Base-by-base conservation (phyloP, 306 rosid species). In the Fagus crenata region DNA sequence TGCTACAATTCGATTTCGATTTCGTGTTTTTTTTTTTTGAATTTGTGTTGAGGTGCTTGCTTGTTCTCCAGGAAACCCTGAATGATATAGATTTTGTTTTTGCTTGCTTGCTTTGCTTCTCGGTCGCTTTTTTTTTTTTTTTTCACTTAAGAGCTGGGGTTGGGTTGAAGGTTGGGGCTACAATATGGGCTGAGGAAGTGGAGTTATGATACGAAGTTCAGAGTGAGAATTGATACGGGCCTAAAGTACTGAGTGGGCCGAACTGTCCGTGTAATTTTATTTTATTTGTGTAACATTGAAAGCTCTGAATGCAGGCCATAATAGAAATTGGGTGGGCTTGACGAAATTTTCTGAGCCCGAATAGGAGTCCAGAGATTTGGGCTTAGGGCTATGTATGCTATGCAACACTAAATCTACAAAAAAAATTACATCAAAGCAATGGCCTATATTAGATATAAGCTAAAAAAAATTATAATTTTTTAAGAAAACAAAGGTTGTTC, bases 11-110 rank as follows among this genome's bases (percentile, higher is more conserved):
- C 18, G 68, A 11, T 68, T 41, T 35, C 39, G 51, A 32, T 5
- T 65, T 0, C 4, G 15, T 11, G 4, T 22, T 67, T 60, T 54
- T 33, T 58, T 46, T 60, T 43, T 0, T 6, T 13, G 51, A 22
- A 46, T 46, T 46, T 2, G 14, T 46, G 11, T 9, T 46, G 28
- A 22, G 28, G 28, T 3, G 71, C 49, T 67, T 17, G 71, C 71
- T 67, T 39, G 32, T 39, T 37, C 71, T 13, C 49, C 71, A 37
- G 71, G 71, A 67, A 36, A 37, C 46, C 71, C 49, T 43, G 4
- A 67, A 15, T 22, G 15, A 5, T 67, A 5, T 67, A 37, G 17
- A 67, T 17, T 37, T 31, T 59, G 46, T 43, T 67, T 15, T 39
- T 2, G 71, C 46, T 17, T 15, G 40, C 51, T 46, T 39, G 41